Conservation (phyloP, 192 early-diverging fungal species). For the Kappamyces sp. region DNA sequence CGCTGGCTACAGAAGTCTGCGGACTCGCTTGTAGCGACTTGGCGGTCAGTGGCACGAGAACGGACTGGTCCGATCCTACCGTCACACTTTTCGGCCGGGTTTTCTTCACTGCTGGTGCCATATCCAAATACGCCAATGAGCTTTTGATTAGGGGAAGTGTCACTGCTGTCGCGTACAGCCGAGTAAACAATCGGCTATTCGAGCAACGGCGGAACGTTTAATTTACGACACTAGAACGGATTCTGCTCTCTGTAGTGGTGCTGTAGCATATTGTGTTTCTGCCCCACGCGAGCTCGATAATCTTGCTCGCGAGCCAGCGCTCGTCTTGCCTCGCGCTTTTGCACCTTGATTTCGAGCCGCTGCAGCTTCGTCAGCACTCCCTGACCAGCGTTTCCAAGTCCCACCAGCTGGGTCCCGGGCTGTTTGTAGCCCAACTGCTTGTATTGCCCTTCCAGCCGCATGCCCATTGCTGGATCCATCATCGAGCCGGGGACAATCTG, state of each 20-base stretch:
- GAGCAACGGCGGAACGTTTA: not conserved
- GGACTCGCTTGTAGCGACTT: too few species aligned
- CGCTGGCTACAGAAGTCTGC: too few species aligned
- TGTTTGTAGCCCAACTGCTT: slow-evolving; percentile 34
- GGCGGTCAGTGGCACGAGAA: too few species aligned
- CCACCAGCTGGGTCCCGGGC: slow-evolving; percentile 23
- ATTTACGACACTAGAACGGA: slow-evolving; percentile 11
- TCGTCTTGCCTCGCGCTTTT: slow-evolving; percentile 21
- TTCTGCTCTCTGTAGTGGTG: slow-evolving; percentile 77
- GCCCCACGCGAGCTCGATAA: slow-evolving; percentile 23
- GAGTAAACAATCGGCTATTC: too few species aligned
- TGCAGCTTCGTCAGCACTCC: slow-evolving; percentile 24
- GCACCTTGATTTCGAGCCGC: slow-evolving; percentile 21
- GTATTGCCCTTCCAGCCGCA: slow-evolving; percentile 71
- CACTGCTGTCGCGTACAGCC: too few species aligned
- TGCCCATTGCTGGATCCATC: slow-evolving; percentile 72
- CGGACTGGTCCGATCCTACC: too few species aligned
- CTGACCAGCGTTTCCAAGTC: slow-evolving; percentile 26
- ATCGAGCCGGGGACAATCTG: slow-evolving; percentile 28
- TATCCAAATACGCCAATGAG: too few species aligned
- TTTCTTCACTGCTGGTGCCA: too few species aligned
- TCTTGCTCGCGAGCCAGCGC: slow-evolving; percentile 54
- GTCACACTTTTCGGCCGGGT: too few species aligned
- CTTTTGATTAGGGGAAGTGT: too few species aligned
- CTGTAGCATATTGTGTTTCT: slow-evolving; percentile 71